These are phyloP conservation scores for Scedosporium aurantiacum DNA, from an alignment of 2,329 filamentous ascomycete species.

Conservation along the genomic window DNA sequence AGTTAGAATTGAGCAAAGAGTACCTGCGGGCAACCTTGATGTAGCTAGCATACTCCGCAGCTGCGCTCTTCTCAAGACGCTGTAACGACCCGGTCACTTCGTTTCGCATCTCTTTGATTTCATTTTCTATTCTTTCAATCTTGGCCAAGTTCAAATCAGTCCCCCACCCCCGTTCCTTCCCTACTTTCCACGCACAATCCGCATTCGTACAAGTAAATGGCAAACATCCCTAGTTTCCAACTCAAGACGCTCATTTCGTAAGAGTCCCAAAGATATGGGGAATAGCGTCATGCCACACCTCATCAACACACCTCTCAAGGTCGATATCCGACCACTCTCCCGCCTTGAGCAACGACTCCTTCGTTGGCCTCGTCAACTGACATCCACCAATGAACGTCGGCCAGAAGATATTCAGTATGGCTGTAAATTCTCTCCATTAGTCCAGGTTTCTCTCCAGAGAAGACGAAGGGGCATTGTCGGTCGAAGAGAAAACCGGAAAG, in stretches of 20 bases:
- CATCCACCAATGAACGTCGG: slow-evolving; percentile 40
- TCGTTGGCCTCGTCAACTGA: slow-evolving; percentile 36
- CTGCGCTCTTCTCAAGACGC: too few species aligned
- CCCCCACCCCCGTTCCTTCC: too few species aligned
- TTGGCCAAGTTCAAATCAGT: too few species aligned
- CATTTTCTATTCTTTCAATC: too few species aligned
- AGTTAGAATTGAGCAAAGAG: too few species aligned
- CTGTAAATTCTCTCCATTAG: slow-evolving; percentile 18
- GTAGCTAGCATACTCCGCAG: too few species aligned
- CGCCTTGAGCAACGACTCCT: slow-evolving; percentile 31
- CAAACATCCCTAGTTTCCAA: too few species aligned
- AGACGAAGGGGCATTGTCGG: not conserved
- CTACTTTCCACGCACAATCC: too few species aligned
- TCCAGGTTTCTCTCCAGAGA: not conserved
- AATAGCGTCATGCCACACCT: slow-evolving; percentile 30
- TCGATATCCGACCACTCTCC: slow-evolving; percentile 41
- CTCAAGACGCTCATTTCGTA: slow-evolving; percentile 29
- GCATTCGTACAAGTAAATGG: too few species aligned
- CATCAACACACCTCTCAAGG: slow-evolving; percentile 26
- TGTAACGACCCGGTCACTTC: too few species aligned
- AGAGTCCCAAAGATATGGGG: slow-evolving; percentile 42
- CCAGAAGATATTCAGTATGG: slow-evolving; percentile 41
- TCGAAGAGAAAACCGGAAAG: not conserved
- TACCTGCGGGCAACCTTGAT: too few species aligned
- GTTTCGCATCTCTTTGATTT: too few species aligned